phyloP scores from a whole-genome alignment of 2,329 filamentous ascomycete genomes.

The Stemphylium beticola region DNA sequence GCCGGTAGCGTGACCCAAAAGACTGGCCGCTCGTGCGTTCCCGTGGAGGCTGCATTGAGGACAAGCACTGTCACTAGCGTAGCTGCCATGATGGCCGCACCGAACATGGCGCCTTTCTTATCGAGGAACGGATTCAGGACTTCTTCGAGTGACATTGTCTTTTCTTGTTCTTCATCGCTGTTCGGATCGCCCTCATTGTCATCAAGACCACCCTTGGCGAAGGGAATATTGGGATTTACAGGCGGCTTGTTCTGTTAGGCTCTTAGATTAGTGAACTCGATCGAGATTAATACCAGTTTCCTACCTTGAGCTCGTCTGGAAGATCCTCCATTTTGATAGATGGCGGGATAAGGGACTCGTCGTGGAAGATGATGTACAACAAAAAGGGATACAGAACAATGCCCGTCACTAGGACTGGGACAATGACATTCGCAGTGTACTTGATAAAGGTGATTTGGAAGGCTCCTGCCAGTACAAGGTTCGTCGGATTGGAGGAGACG shows the following conservation, averaged over 20 bases:
- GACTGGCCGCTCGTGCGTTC: conserved; percentile 61
- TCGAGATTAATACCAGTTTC: background rate
- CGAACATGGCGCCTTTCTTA: conserved; percentile 68
- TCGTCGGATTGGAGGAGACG: conserved; percentile 79
- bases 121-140: conserved; percentile 79
- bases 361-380: conserved; percentile 71
- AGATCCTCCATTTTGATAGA: conserved; percentile 73
- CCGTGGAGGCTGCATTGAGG: conserved; percentile 66
- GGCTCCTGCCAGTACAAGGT: conserved; percentile 74
- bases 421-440: conserved; percentile 79
- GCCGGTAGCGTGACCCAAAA: conserved; percentile 74
- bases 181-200: conserved; percentile 56
- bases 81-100: conserved; percentile 68
- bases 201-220: conserved; percentile 62
- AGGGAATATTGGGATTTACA: conserved; percentile 75
- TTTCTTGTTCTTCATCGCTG: conserved; percentile 56
- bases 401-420: conserved; percentile 72
- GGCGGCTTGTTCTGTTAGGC: conserved; percentile 55
- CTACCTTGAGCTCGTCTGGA: conserved; percentile 59
- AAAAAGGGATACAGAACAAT: conserved; percentile 73
- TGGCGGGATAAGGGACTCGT: conserved; percentile 67
- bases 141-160: conserved; percentile 69
- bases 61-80: conserved; percentile 70
- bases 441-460: conserved; percentile 74
- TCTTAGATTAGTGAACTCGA: background rate